Evolutionary conservation across 2,329 filamentous ascomycete genomes (phyloP).

Genomic region (Mycocentrospora acerina): DNA sequence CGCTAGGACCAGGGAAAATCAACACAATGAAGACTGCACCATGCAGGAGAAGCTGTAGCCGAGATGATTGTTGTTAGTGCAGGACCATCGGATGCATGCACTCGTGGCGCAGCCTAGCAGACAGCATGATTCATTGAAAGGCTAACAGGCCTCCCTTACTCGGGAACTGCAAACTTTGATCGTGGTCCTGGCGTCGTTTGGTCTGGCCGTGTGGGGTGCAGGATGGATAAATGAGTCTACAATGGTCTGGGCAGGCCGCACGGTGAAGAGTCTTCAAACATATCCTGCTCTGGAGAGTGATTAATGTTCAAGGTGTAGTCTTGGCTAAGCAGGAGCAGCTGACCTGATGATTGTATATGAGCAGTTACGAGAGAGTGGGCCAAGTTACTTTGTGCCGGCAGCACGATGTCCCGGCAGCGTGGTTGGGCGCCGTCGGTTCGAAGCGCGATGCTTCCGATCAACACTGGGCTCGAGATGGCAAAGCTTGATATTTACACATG

Average conservation of each 20-base stretch:
- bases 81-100: constrained; percentile 29
- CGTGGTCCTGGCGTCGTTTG: constrained; percentile 11
- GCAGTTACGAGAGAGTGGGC: too few relatives aligned
- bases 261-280: not conserved
- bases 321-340: constrained; percentile 3
- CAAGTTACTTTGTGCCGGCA: constrained; percentile 14
- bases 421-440: constrained; percentile 38
- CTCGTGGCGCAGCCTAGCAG: not conserved
- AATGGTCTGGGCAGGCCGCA: constrained; percentile 6
- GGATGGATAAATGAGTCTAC: constrained; percentile 1
- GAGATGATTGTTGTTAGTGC: constrained; percentile 21
- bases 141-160: constrained; percentile 1
- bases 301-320: constrained; percentile 21
- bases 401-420: constrained; percentile 33
- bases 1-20: constrained; percentile 12
- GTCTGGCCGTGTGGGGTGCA: constrained; percentile 6
- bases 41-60: constrained; percentile 31
- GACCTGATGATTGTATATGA: constrained; percentile 9
- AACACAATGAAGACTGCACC: constrained; percentile 21
- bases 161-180: not conserved
- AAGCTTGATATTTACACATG: constrained; percentile 11
- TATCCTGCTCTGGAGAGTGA: too few relatives aligned
- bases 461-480: constrained; percentile 17
- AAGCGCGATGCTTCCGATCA: constrained; percentile 26
- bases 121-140: not conserved